Conservation (phyloP, 305 asterid genomes). For the Rubia tinctorum region DNA sequence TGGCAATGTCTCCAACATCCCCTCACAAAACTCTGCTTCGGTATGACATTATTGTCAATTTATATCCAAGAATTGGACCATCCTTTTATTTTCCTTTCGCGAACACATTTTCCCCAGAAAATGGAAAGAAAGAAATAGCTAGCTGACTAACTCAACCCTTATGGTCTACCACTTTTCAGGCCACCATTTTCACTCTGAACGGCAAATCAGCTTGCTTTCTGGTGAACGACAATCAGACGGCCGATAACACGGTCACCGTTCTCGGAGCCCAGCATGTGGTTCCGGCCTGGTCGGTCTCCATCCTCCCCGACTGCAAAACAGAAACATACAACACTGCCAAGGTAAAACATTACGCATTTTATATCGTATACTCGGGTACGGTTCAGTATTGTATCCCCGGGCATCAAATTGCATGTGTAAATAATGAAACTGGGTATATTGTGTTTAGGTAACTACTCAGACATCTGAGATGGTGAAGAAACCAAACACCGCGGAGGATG, state of each 20-base stretch:
- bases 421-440: background rate
- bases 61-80: no score
- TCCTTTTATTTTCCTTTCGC: no score
- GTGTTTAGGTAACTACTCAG: constrained; percentile 50
- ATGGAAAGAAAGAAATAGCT: no score
- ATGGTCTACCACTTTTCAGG: constrained; percentile 27
- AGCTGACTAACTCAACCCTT: no score
- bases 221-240: constrained; percentile 37
- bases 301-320: constrained; percentile 60
- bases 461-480: constrained; percentile 46
- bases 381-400: no score
- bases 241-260: constrained; percentile 33
- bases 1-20: constrained; percentile 36
- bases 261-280: constrained; percentile 31
- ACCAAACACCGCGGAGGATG: constrained; percentile 28
- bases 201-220: constrained; percentile 49
- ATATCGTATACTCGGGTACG: no score
- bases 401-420: no score
- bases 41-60: constrained; percentile 15
- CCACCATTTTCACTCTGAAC: constrained; percentile 26
- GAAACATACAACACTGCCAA: constrained; percentile 70
- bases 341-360: constrained; percentile 22
- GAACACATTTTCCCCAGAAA: no score
- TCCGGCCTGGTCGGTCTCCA: constrained; percentile 92
- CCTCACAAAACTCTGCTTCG: constrained; percentile 32